A percentile compares a stretch with the other conserved stretches of the same genome.
These are phyloP conservation scores for Trametopsis cervina DNA, from an alignment of 768 basidiomycete genomes.

Conservation along the genomic window DNA sequence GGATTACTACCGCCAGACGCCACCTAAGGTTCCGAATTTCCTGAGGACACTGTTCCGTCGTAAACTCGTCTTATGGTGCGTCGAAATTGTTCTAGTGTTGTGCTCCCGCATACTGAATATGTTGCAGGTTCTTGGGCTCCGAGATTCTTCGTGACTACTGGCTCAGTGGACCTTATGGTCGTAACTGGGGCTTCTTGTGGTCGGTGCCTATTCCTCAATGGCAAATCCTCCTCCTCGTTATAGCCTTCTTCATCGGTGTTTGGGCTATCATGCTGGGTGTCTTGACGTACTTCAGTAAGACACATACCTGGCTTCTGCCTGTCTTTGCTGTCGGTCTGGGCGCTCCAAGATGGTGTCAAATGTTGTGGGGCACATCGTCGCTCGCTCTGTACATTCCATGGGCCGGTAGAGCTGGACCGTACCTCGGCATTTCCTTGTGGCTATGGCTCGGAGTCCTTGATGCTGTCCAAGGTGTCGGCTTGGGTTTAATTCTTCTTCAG, in stretches of 20 bases:
- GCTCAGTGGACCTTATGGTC: slow-evolving; percentile 86
- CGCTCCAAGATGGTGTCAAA: slow-evolving; percentile 94
- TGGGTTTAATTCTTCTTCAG: slow-evolving; percentile 87
- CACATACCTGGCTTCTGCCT: slow-evolving; percentile 91
- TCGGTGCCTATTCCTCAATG: slow-evolving; percentile 73
- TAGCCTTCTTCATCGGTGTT: slow-evolving; percentile 80
- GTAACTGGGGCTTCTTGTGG: slow-evolving; percentile 96
- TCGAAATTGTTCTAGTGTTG: not conserved
- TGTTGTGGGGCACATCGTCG: slow-evolving; percentile 94
- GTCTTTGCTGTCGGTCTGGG: slow-evolving; percentile 95
- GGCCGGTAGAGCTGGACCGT: slow-evolving; percentile 82
- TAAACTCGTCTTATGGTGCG: slow-evolving; percentile 82
- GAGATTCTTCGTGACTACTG: slow-evolving; percentile 91
- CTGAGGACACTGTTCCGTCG: slow-evolving; percentile 81
- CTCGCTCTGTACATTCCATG: slow-evolving; percentile 91
- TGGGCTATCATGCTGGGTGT: slow-evolving; percentile 73
- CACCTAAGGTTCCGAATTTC: slow-evolving; percentile 93
- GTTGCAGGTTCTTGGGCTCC: slow-evolving; percentile 69
- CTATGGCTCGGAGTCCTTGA: slow-evolving; percentile 94
- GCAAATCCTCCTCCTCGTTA: slow-evolving; percentile 74
- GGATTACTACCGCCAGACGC: slow-evolving; percentile 90
- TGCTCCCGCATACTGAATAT: not conserved
- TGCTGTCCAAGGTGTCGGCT: slow-evolving; percentile 89
- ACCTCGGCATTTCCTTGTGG: slow-evolving; percentile 87
- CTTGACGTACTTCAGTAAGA: slow-evolving; percentile 83